Evolutionary conservation across 2,329 filamentous ascomycete species (phyloP).

Genomic region (Ophiostoma sp.): DNA sequence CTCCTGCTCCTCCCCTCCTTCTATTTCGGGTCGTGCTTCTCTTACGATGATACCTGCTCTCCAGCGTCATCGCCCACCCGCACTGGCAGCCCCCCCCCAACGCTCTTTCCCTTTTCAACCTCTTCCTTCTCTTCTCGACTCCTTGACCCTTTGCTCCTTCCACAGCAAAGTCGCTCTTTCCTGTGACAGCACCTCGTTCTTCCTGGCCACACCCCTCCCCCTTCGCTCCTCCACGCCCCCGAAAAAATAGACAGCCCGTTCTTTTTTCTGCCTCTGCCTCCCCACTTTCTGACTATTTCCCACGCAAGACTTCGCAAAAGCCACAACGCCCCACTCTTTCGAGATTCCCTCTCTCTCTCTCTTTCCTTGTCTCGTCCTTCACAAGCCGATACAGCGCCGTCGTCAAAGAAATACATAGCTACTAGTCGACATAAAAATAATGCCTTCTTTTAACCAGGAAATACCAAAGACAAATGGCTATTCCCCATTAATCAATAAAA

Average conservation of each 20-base stretch:
- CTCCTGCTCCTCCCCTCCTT: conserved; percentile 8
- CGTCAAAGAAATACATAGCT: conserved; percentile 14
- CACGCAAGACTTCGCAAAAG: conserved; percentile 12
- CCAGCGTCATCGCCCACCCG: conserved; percentile 7
- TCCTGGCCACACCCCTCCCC: conserved; percentile 6
- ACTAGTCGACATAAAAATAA: conserved; percentile 11
- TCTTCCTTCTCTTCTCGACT: background rate
- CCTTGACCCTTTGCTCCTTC: background rate
- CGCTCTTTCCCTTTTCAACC: conserved; percentile 2
- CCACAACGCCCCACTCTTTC: conserved; percentile 19
- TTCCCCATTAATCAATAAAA: conserved; percentile 9
- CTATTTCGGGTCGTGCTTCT: background rate
- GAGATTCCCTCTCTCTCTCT: conserved; percentile 8
- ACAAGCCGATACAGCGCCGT: conserved; percentile 21
- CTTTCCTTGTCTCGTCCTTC: conserved; percentile 16
- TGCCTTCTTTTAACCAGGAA: background rate
- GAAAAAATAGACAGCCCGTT: conserved; percentile 14
- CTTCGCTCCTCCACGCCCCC: conserved; percentile 17
- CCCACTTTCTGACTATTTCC: conserved; percentile 24
- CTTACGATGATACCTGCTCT: background rate
- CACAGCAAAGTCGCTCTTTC: background rate
- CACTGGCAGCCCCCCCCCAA: background rate
- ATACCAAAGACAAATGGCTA: background rate
- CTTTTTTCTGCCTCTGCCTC: conserved; percentile 15
- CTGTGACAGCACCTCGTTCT: background rate